Evolutionary conservation across 305 asterid genomes (phyloP), one percentile per base, ranked within the genome.

Genomic region (Fraxinus xanthoxyloides): DNA sequence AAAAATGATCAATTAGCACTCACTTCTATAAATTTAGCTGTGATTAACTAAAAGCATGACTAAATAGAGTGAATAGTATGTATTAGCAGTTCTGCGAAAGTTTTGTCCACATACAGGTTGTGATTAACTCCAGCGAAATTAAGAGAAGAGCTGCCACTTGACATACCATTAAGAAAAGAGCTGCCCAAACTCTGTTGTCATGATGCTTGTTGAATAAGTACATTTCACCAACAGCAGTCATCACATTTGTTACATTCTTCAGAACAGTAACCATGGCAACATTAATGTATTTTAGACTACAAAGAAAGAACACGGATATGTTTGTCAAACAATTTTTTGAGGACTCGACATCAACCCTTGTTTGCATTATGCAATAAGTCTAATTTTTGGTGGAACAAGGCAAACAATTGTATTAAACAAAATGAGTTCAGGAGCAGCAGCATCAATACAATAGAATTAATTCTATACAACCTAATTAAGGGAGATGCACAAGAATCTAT

Each of bases 201-300:
- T 95, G 98, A 79, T 87, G 95, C 93, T 91, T 95, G 89, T 84
- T 85, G 90, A 95, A 93, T 40, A 95, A 86, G 87, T 93, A 92
- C 95, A 95, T 95, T 87, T 95, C 98, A 80, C 98, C 98, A 77
- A 92, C 91, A 78, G 95, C 98, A 77, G 98, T 95, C 8, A 95
- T 91, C 89, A 93, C 98, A 86, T 95, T 95, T 54, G 98, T 93
- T 61, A 91, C 92, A 81, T 95, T 95, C 93, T 95, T 95, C 88
- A 93, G 87, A 90, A 95, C 96, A 7, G 98, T 95, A 79, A 95
- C 98, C 98, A 95, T 95, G 76, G 97, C 98, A 75, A 95, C 97
- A 34, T 93, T 93, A 56, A 95, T 93, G 89, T 92, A 93, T 82
- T 87, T 92, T 80, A 92, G 86, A 88, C 98, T 93, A 94, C 91